phyloP scores from a whole-genome alignment of 257 asterid species.

The Nicotiana benthamiana region DNA sequence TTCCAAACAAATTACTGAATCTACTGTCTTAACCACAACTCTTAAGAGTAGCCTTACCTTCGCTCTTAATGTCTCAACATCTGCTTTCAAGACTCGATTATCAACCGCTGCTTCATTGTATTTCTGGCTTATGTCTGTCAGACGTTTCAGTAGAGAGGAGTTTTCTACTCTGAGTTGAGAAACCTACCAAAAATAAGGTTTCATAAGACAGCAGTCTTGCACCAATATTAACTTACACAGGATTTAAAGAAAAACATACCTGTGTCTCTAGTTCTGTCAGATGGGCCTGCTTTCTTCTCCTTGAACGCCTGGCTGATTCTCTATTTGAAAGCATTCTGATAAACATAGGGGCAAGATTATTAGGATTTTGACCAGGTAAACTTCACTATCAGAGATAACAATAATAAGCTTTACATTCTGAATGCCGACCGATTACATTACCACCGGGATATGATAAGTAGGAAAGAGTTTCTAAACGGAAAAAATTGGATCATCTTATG shows the following conservation, averaged over 20 bases:
- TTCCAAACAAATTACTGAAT: not conserved
- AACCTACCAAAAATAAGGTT: slow-evolving; percentile 39
- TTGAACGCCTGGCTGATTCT: slow-evolving; percentile 98
- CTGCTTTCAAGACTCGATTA: slow-evolving; percentile 92
- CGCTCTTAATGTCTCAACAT: slow-evolving; percentile 89
- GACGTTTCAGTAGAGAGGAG: slow-evolving; percentile 66
- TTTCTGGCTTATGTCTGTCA: slow-evolving; percentile 71
- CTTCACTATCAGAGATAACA: not conserved
- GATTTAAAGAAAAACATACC: slow-evolving; percentile 25
- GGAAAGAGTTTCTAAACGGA: not conserved
- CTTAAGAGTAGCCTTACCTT: slow-evolving; percentile 38
- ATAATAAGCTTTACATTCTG: not conserved
- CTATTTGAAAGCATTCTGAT: slow-evolving; percentile 96
- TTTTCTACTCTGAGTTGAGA: slow-evolving; percentile 73
- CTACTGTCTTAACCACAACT: not conserved
- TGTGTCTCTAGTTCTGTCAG: slow-evolving; percentile 90
- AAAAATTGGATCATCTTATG: not conserved
- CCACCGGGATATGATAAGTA: not conserved
- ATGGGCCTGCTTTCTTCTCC: slow-evolving; percentile 96
- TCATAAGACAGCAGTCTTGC: not conserved
- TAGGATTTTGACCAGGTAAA: not conserved
- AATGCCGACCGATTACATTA: not conserved
- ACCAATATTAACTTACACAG: not conserved
- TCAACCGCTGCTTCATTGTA: slow-evolving; percentile 92
- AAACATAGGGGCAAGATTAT: not conserved